A percentile compares a stretch with the other conserved stretches of the same genome.
These are phyloP conservation scores for Dalbergia cultrata DNA, from an alignment of 306 rosid genomes.

Conservation along the genomic window DNA sequence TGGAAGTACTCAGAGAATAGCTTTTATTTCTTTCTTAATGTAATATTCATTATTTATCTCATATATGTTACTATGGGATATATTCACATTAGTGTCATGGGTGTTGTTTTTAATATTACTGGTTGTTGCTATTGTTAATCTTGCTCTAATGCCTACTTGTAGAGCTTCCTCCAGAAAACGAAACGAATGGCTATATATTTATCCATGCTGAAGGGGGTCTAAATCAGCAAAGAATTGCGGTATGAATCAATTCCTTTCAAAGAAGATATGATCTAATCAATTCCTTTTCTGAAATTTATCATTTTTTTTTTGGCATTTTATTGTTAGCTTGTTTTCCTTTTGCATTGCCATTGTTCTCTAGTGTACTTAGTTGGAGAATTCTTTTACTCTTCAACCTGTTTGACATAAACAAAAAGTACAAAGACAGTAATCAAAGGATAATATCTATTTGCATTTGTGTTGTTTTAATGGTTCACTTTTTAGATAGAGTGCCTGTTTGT, in stretches of 20 bases:
- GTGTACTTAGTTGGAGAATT: slow-evolving; percentile 10
- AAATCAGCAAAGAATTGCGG: slow-evolving; percentile 97
- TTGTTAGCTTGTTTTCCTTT: slow-evolving; percentile 25
- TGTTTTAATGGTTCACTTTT: slow-evolving; percentile 6
- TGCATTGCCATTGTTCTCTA: slow-evolving; percentile 31
- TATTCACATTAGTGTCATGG: slow-evolving; percentile 16
- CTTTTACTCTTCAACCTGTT: slow-evolving; percentile 26
- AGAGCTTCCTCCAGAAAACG: slow-evolving; percentile 91
- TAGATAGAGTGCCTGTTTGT: background rate
- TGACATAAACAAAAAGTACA: slow-evolving; percentile 5
- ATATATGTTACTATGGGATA: slow-evolving; percentile 16
- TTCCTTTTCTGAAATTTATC: slow-evolving; percentile 2
- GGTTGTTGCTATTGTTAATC: slow-evolving; percentile 9
- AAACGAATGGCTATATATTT: slow-evolving; percentile 92
- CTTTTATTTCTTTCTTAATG: slow-evolving; percentile 1
- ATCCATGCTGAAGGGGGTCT: slow-evolving; percentile 98
- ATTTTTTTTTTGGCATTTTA: background rate
- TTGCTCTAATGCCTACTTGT: slow-evolving; percentile 44
- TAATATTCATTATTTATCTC: slow-evolving; percentile 16
- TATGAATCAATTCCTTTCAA: slow-evolving; percentile 51
- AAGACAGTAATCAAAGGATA: background rate
- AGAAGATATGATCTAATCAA: slow-evolving; percentile 29
- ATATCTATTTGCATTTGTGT: slow-evolving; percentile 24
- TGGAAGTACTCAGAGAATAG: background rate
- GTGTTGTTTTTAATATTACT: slow-evolving; percentile 10